A percentile compares a stretch with the other conserved stretches of the same genome.
phyloP scores from a whole-genome alignment of 208 protist species.

The Leishmania mexicana region DNA sequence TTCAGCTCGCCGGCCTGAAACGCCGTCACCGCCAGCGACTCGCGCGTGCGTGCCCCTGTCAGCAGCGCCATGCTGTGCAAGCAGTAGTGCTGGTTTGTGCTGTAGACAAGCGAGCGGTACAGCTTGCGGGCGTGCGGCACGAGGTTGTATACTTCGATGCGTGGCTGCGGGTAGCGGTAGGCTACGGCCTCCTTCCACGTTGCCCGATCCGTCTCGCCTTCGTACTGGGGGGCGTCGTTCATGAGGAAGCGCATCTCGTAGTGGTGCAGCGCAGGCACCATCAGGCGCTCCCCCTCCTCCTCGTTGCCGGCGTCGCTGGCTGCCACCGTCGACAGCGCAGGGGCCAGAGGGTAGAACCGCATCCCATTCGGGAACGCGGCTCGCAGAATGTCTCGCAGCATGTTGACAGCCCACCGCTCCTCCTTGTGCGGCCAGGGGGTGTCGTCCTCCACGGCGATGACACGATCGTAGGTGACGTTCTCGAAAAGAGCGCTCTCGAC shows the following conservation, averaged over 20 bases:
- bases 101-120: slow-evolving; percentile 79
- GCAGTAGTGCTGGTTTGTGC: slow-evolving; percentile 68
- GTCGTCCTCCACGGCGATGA: slow-evolving; percentile 44
- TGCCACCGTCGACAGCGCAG: slow-evolving; percentile 10
- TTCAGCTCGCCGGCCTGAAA: slow-evolving; percentile 76
- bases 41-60: slow-evolving; percentile 29
- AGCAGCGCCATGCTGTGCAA: slow-evolving; percentile 67
- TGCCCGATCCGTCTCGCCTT: slow-evolving; percentile 48
- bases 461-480: slow-evolving; percentile 52
- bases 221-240: slow-evolving; percentile 67
- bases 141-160: slow-evolving; percentile 77
- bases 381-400: slow-evolving; percentile 47
- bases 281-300: slow-evolving; percentile 1
- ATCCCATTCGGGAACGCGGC: slow-evolving; percentile 45
- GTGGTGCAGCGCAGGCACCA: slow-evolving; percentile 25
- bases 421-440: slow-evolving; percentile 44
- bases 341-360: slow-evolving; percentile 56
- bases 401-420: slow-evolving; percentile 80
- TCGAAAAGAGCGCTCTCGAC: slow-evolving; percentile 41
- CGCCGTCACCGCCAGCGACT: slow-evolving; percentile 36
- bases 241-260: slow-evolving; percentile 63
- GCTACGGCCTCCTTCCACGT: slow-evolving; percentile 90
- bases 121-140: slow-evolving; percentile 73
- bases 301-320: slow-evolving; percentile 1
- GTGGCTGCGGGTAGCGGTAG: slow-evolving; percentile 50